Percentiles rank a stretch among this genome's conserved stretches.
These are phyloP conservation scores for Neofusicoccum sp. DNA, from an alignment of 2,329 filamentous ascomycete species.

Conservation along the genomic window DNA sequence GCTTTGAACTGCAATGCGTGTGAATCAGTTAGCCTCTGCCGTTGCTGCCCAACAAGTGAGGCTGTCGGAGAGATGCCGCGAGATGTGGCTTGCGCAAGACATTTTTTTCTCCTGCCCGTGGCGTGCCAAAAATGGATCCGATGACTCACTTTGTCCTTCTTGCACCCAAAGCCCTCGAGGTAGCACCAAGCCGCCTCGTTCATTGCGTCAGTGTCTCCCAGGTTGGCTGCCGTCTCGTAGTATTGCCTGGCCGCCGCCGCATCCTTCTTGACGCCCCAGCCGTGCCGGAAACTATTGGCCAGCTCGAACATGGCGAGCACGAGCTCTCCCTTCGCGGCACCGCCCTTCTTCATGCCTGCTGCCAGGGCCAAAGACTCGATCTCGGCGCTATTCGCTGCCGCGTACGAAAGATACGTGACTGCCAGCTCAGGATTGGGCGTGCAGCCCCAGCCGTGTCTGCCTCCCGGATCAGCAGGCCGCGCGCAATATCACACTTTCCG, in stretches of 20 bases:
- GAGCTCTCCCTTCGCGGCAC: slow-evolving; percentile 92
- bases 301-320: slow-evolving; percentile 96
- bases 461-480: slow-evolving; percentile 7
- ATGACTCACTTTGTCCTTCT: slow-evolving; percentile 91
- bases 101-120: slow-evolving; percentile 1
- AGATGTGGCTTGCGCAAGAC: slow-evolving; percentile 19
- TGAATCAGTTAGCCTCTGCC: slow-evolving; percentile 24
- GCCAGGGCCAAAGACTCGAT: slow-evolving; percentile 84
- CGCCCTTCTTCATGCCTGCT: slow-evolving; percentile 89
- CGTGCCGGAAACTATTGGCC: slow-evolving; percentile 88
- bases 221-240: slow-evolving; percentile 95
- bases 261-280: slow-evolving; percentile 89
- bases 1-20: slow-evolving; percentile 66
- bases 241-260: slow-evolving; percentile 84
- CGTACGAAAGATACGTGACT: slow-evolving; percentile 81
- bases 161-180: slow-evolving; percentile 92
- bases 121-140: background rate
- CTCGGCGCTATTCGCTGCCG: slow-evolving; percentile 85
- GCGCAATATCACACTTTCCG: background rate
- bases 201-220: slow-evolving; percentile 97
- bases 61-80: slow-evolving; percentile 27
- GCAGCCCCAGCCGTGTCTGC: slow-evolving; percentile 92
- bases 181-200: slow-evolving; percentile 97
- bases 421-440: slow-evolving; percentile 70
- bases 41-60: slow-evolving; percentile 46